These are phyloP conservation scores for Oxyria digyna DNA, from an alignment of 148 eudicot genomes.

Conservation along the genomic window DNA sequence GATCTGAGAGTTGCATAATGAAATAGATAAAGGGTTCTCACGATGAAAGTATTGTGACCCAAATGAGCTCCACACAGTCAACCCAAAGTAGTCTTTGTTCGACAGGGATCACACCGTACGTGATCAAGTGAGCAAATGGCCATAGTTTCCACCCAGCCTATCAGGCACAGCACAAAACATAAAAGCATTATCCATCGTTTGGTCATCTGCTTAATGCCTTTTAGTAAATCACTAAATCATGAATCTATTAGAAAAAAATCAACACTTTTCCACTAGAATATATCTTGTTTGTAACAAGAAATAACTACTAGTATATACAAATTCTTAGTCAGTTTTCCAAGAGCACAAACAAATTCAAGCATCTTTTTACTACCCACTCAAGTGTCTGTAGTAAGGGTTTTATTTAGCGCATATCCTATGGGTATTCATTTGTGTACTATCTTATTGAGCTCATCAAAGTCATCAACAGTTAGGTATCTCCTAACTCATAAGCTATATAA, in stretches of 20 bases:
- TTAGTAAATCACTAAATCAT: not conserved
- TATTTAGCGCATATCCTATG: not conserved
- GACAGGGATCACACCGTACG: constrained; percentile 50
- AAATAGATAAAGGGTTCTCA: constrained; percentile 12
- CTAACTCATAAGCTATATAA: too few species aligned
- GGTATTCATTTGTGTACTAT: not conserved
- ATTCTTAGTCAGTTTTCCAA: not conserved
- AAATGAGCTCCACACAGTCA: constrained; percentile 51
- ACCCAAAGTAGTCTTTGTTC: constrained; percentile 71
- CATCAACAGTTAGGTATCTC: not conserved
- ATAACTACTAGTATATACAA: not conserved
- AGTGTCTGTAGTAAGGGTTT: not conserved
- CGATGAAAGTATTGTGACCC: constrained; percentile 64
- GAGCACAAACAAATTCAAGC: not conserved
- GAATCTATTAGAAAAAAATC: not conserved
- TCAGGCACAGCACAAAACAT: not conserved
- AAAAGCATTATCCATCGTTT: not conserved
- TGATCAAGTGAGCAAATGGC: constrained; percentile 60
- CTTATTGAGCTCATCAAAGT: not conserved
- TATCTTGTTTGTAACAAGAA: not conserved
- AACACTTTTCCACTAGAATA: too few species aligned
- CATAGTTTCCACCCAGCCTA: constrained; percentile 70
- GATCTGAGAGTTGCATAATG: not conserved
- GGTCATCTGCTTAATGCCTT: not conserved
- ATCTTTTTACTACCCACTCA: too few species aligned